Base-by-base conservation (phyloP, 306 rosid species). In the Pyrus pyrifolia region DNA sequence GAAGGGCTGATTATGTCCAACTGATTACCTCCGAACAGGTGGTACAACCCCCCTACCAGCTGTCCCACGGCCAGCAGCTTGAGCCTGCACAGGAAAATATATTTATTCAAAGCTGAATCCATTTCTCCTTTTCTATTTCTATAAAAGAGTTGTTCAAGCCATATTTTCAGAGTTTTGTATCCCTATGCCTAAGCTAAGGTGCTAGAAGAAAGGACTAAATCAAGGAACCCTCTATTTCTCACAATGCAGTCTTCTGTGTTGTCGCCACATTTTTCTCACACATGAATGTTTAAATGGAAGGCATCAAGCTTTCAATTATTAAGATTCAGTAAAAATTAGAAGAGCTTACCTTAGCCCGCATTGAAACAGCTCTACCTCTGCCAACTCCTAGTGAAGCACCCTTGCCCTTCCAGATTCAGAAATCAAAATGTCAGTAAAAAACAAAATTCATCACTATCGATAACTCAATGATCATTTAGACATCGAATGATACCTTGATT, bases 381-480 rank as follows among this genome's bases (percentile, higher is more conserved):
- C 97, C 96, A 83, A 95, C 99, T 77, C 97, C 99, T 64, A 95
- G 96, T 51, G 99, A 89, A n/a, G 97, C 93, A 68, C 99, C 99
- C 87, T 95, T 95, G 74, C 99, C 99, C 99, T 95, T 55, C 86
- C 88, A 58, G 76, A 83, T 71, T 72, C 21, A 79, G 25, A 78
- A 74, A 71, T 68, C 21, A 61, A 73, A 60, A 27, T 6, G 77
- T 73, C 62, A 84, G 64, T 55, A 52, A 68, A 68, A 51, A 73
- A 40, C 7, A 74, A 57, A 51, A 5, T 12, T 25, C n/a, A 5
- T 5, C 14, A 42, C 12, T 8, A 29, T 3, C 30, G 17, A 72
- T 80, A 73, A 46, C 40, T 55, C 15, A 58, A 53, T 52, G 46
- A 57, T 14, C 21, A 9, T 51, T 64, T 62, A 46, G 67, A 60